phyloP scores from a whole-genome alignment of 495 filamentous ascomycete species.

The Annulohypoxylon bovei region DNA sequence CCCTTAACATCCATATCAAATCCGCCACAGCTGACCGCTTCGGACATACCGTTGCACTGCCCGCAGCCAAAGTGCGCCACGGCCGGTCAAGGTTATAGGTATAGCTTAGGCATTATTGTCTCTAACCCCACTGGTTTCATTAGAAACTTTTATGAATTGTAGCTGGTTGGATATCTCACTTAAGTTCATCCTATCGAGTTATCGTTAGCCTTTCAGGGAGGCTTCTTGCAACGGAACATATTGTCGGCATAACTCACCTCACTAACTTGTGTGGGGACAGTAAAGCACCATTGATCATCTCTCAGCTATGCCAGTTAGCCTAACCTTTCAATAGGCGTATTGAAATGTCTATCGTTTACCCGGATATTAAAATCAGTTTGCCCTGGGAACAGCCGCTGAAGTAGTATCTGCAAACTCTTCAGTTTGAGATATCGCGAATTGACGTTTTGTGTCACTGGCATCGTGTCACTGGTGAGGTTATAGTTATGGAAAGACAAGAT shows the following conservation, averaged over 20 bases:
- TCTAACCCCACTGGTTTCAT: slow-evolving; percentile 22
- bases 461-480: background rate
- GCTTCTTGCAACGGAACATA: background rate
- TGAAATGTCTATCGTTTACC: slow-evolving; percentile 31
- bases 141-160: background rate
- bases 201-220: slow-evolving; percentile 18
- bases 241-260: slow-evolving; percentile 37
- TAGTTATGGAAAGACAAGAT: background rate
- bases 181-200: slow-evolving; percentile 37
- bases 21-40: background rate
- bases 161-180: slow-evolving; percentile 34
- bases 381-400: slow-evolving; percentile 49
- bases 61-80: background rate
- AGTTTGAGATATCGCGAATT: slow-evolving; percentile 47
- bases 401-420: slow-evolving; percentile 45
- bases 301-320: slow-evolving; percentile 44
- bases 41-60: background rate
- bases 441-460: slow-evolving; percentile 37
- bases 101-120: slow-evolving; percentile 26
- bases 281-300: slow-evolving; percentile 51
- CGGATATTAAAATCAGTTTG: slow-evolving; percentile 48
- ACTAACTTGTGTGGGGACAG: slow-evolving; percentile 46
- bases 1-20: background rate
- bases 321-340: background rate
- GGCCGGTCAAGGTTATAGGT: background rate